A percentile compares a stretch with the other conserved stretches of the same genome.
Evolutionary conservation across 208 protist species (phyloP).

Genomic region (Leishmania amazonensis): DNA sequence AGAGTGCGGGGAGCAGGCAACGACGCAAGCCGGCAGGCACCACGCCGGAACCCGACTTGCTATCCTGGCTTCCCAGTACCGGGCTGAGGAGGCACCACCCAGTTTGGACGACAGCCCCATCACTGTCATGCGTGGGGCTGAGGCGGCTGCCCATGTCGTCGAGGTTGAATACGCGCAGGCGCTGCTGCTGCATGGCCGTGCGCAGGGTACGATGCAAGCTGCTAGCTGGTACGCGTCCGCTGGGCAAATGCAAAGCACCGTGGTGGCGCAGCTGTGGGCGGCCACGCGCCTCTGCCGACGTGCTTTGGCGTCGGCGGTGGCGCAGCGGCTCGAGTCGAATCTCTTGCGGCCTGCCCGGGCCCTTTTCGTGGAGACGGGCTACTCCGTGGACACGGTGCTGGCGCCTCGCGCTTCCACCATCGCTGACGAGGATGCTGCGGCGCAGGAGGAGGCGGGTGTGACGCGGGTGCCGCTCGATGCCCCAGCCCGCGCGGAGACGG

Average conservation of each 20-base stretch:
- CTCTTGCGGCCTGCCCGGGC: conserved; percentile 23
- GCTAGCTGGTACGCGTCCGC: conserved; percentile 37
- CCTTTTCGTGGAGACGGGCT: conserved; percentile 24
- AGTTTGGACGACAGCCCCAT: conserved; percentile 13
- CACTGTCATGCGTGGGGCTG: conserved; percentile 15
- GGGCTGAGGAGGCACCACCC: background rate
- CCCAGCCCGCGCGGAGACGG: conserved; percentile 27
- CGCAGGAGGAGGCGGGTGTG: conserved; percentile 12
- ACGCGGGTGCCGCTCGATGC: background rate
- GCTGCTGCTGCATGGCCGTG: conserved; percentile 59
- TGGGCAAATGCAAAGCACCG: conserved; percentile 35
- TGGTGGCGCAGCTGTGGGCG: conserved; percentile 40
- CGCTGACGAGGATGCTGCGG: conserved; percentile 2
- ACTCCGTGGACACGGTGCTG: conserved; percentile 10
- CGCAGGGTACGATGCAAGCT: conserved; percentile 64
- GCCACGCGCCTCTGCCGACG: conserved; percentile 31
- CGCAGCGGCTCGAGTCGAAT: conserved; percentile 21
- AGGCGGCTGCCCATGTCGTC: conserved; percentile 24
- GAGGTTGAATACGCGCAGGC: conserved; percentile 50
- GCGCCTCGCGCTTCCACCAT: background rate
- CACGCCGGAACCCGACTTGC: conserved; percentile 41
- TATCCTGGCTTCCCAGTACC: conserved; percentile 36
- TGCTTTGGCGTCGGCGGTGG: conserved; percentile 14
- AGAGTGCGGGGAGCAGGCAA: conserved; percentile 32
- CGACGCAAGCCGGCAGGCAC: conserved; percentile 18